Percentiles rank a stretch among this genome's conserved stretches.
Conservation (phyloP, 345 rosid species). For the Xanthoceras sorbifolium region DNA sequence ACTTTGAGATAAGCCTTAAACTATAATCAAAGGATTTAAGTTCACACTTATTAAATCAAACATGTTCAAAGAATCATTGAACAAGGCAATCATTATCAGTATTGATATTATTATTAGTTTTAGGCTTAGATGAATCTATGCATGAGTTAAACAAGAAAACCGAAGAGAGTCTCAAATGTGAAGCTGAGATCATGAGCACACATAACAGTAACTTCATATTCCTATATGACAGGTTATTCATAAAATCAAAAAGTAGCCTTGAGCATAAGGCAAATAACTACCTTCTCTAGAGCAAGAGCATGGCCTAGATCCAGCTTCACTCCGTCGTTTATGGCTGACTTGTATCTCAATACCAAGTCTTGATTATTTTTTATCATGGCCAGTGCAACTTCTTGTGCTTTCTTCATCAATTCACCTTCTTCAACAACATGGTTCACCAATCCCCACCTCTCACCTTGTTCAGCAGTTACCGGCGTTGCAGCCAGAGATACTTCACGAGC, state of each 20-base stretch:
- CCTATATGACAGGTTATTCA: neutral
- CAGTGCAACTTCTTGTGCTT: slow-evolving; percentile 66
- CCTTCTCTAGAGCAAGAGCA: slow-evolving; percentile 90
- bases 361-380: slow-evolving; percentile 71
- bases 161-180: neutral
- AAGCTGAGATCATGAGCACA: neutral
- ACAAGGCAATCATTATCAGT: neutral
- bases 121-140: too few species aligned
- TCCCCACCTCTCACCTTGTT: slow-evolving; percentile 84
- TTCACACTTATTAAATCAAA: neutral
- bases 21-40: neutral
- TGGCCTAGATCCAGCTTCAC: slow-evolving; percentile 65
- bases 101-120: too few species aligned
- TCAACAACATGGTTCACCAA: slow-evolving; percentile 85
- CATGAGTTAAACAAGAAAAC: neutral
- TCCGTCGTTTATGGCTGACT: slow-evolving; percentile 82
- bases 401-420: slow-evolving; percentile 55
- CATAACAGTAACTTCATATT: neutral
- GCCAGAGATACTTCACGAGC: slow-evolving; percentile 83
- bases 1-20: neutral
- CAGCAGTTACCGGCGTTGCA: slow-evolving; percentile 67
- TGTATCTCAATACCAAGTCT: slow-evolving; percentile 75
- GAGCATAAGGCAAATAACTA: slow-evolving; percentile 9
- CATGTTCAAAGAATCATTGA: neutral
- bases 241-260: neutral